Evolutionary conservation across 1,284 basidiomycete genomes (phyloP), one percentile per base, ranked within the genome.

Genomic region (Mycena sp.): DNA sequence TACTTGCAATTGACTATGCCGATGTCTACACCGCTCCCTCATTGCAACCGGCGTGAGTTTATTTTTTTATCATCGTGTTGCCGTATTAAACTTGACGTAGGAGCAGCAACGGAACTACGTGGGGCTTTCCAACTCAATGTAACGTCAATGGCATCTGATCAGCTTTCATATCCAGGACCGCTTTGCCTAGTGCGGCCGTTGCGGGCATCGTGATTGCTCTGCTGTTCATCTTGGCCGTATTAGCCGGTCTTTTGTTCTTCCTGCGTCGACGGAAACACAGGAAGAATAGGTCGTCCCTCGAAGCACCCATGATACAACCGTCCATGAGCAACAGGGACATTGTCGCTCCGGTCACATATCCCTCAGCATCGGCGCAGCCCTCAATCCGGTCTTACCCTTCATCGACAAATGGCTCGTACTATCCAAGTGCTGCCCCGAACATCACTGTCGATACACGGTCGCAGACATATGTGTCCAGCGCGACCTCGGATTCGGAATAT

Each of bases 1-100:
- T 72, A 0, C 76, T 84, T 50, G 81, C 81, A 4, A 78, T 85
- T 65, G 83, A 85, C 72, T 85, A 81, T 70, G 82, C 81, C 1
- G 76, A 81, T 61, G 78, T 84, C 13, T 84, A 76, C 65, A 80
- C 80, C 1, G 79, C 81, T 8, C 50, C 69, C 44, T 72, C 74
- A 16, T 62, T 73, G 34, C 50, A 61, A 55, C 56, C 63, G 50
- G 22, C 77, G 85, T 20, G 80, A 84, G 0, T 78, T 80, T 20
- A 13, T 37, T 11, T 5, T 59, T 59, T 39, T 38, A 48, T 20
- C 54, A 20, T 20, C 14, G 52, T 60, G 52, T 7, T 14, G 44
- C 22, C 8, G 4, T 50, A 25, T 38, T 61, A 22, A 70, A n/a
- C 50, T 39, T 30, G 14, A 0, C 25, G 18, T 48, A 75, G 72